Evolutionary conservation across 768 basidiomycete species (phyloP).

Genomic region (Auriscalpium orientale): DNA sequence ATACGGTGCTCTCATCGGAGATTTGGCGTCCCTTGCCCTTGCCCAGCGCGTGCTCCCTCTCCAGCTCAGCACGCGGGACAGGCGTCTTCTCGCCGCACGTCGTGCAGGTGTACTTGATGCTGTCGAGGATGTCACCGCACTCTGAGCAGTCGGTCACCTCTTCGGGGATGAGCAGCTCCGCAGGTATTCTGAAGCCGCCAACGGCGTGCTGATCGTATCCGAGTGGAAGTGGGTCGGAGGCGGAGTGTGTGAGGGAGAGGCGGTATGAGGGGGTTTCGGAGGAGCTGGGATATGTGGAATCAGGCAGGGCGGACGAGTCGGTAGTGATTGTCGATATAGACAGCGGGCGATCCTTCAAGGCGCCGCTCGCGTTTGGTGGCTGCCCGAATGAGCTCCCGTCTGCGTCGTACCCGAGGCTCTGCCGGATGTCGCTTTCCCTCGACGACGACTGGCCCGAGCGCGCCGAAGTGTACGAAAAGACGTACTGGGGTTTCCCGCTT

Average conservation of each 20-base stretch:
- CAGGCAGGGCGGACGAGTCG: not conserved
- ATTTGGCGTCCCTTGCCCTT: conserved; percentile 44
- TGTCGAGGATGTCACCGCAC: conserved; percentile 66
- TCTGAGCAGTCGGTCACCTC: conserved; percentile 76
- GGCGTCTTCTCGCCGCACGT: conserved; percentile 78
- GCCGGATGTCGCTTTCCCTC: not conserved
- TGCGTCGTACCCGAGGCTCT: not conserved
- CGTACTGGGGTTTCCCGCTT: conserved; percentile 3
- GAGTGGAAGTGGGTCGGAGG: not conserved
- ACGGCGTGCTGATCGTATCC: not conserved
- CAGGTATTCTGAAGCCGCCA: conserved; percentile 26
- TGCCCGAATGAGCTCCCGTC: not conserved
- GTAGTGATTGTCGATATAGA: not conserved
- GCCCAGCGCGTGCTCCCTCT: conserved; percentile 16
- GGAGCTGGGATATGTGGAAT: not conserved
- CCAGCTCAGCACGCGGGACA: conserved; percentile 9
- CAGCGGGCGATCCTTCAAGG: not conserved
- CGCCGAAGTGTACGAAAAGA: not conserved
- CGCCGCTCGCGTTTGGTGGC: not conserved
- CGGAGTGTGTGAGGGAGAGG: not conserved
- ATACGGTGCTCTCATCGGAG: not conserved
- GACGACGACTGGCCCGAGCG: not conserved
- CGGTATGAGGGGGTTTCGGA: not conserved
- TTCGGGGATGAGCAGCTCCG: conserved; percentile 44
- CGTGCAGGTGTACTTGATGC: conserved; percentile 85